phyloP scores from a whole-genome alignment of 1,139 yeast species.

The Magnusiomyces fungicola region DNA sequence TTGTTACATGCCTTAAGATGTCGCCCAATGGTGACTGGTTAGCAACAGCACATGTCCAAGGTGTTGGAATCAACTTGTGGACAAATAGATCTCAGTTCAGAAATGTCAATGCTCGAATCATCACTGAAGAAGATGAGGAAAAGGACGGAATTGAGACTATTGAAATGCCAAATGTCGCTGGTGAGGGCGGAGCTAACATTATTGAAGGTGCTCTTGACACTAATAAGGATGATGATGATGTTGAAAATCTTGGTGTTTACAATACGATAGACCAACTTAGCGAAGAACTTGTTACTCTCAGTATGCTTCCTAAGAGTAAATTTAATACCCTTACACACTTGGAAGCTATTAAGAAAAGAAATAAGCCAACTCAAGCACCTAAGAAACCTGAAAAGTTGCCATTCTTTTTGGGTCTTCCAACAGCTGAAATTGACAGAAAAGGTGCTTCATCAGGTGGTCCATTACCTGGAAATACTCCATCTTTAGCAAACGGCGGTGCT shows the following conservation, averaged over 20 bases:
- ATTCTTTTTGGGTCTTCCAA: slow-evolving; percentile 45
- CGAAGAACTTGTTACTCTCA: slow-evolving; percentile 59
- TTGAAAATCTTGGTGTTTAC: slow-evolving; percentile 33
- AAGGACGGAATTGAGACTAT: slow-evolving; percentile 39
- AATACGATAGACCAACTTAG: slow-evolving; percentile 61
- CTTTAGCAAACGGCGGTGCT: slow-evolving; percentile 34
- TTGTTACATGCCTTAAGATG: slow-evolving; percentile 72
- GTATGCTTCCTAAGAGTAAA: slow-evolving; percentile 68
- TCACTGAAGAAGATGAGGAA: slow-evolving; percentile 55
- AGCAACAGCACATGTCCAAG: slow-evolving; percentile 89
- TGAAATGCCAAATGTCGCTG: slow-evolving; percentile 69
- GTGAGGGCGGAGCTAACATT: slow-evolving; percentile 69
- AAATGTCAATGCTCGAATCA: slow-evolving; percentile 60
- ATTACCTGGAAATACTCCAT: slow-evolving; percentile 44
- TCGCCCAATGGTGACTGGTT: slow-evolving; percentile 87
- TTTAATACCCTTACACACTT: slow-evolving; percentile 72
- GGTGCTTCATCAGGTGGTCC: slow-evolving; percentile 32
- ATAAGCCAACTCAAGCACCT: slow-evolving; percentile 84
- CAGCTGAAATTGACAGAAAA: slow-evolving; percentile 1
- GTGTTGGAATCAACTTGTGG: slow-evolving; percentile 90
- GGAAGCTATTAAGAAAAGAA: slow-evolving; percentile 77
- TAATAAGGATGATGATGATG: slow-evolving; percentile 29
- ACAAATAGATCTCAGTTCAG: slow-evolving; percentile 81
- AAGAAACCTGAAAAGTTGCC: slow-evolving; percentile 84
- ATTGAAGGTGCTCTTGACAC: slow-evolving; percentile 70